Base-by-base conservation (phyloP, 2,329 filamentous ascomycete genomes). In the Aspergillus felis region DNA sequence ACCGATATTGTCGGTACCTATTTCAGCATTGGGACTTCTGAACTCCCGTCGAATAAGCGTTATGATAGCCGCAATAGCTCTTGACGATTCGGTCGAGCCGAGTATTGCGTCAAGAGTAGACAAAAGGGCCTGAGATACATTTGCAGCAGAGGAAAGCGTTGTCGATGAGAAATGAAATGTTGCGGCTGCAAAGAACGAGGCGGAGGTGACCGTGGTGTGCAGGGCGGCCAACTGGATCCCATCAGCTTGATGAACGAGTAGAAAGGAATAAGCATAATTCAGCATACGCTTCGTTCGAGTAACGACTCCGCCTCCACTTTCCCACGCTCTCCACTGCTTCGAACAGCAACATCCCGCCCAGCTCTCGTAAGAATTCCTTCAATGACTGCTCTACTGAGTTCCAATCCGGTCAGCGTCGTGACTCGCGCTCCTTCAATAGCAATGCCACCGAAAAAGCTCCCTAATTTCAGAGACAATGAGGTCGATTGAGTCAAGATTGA, bases 21-120 rank as follows among this genome's bases (percentile, higher is more conserved):
- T 54, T 14, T 66, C 67, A 27, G 65, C 52, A 44, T 73, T 74
- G 12, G 73, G 68, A 25, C 72, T 74, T 38, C 73, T 68, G 35
- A 79, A 76, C 60, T 80, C 78, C 56, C 72, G 73, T 50, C 75
- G 70, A 57, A 79, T 77, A 32, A 80, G 68, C 4, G 76, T 79
- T 54, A 80, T 75, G 28, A 80, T 79, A 1, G 78, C 74, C 1
- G 78, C 78, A 58, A 80, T 79, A 2, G 78, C 78, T 41, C 77
- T 72, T 4, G 78, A 80, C 1, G 77, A 78, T 61, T 80, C 78
- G 1, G 78, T 79, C n/a, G 76, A 78, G 10, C 78, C 78, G 35
- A 80, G 68, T 27, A 78, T 75, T 2, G 78, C 76, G 66, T 80
- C 77, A 10, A 80, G 68, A 1, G 75, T 77, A 42, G 76, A 76